Base-by-base conservation (phyloP, 495 filamentous ascomycete species). In the Penicillium maclennaniae region DNA sequence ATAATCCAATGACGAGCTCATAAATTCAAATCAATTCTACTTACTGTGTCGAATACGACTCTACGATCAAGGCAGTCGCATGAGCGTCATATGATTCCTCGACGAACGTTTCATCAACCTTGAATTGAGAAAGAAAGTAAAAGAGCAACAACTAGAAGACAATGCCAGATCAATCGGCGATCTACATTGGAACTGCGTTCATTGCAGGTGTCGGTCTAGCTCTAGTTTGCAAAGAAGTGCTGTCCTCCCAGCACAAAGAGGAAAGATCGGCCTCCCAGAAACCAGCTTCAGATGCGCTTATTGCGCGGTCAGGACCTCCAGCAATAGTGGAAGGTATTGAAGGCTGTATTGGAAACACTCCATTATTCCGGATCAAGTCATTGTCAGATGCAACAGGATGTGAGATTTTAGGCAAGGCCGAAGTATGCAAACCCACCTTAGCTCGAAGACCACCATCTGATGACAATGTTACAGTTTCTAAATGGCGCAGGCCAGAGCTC, bases 401-500 rank as follows among this genome's bases (percentile, higher is more conserved):
- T 63, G 84, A 84, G 51, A 97, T 99, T 67, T 76, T 97, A 9
- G 95, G 83, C 49, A 99, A 99, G 69, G 91, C 92, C 39, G 93
- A 99, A 69, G 84, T 85, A 77, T 43, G 49, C 49, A 39, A 3
- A 8, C 41, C 26, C 10, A 15, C 19, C 23, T 16, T 41, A 31
- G 16, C 25, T 31, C 4, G 23, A 38, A 27, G 23, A 43, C 16
- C 34, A 48, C 26, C 31, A 12, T 9, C 47, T 61, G 25, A 54
- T 37, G 21, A 36, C 15, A 36, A 34, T 23, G 19, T 28, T 44
- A 12, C 12, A 55, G 84, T 96, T 92, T 59, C 78, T 99, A 41
- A 96, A 97, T 73, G 91, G 91, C 40, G 91, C 90, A n/a, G 95
- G 95, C 12, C 87, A 88, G 51, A 95, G 89, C 59, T 91, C 95